These are phyloP conservation scores for Streptanthus diversifolius DNA, from an alignment of 345 rosid genomes.

Conservation along the genomic window DNA sequence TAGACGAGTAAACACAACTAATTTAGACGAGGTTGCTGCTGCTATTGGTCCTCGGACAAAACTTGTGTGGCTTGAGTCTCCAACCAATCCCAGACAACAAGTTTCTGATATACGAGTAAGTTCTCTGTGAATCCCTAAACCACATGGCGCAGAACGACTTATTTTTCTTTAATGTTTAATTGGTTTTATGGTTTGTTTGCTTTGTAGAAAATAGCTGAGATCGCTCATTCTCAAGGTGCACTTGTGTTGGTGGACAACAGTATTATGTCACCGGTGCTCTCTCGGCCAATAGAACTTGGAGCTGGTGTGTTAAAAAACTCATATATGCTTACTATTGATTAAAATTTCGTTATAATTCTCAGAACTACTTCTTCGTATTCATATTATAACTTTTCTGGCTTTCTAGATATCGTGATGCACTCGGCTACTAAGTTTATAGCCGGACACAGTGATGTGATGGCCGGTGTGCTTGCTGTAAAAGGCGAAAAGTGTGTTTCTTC, in stretches of 20 bases:
- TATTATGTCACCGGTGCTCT: slow-evolving; percentile 87
- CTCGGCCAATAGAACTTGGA: slow-evolving; percentile 88
- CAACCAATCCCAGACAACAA: slow-evolving; percentile 83
- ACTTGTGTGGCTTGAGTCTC: slow-evolving; percentile 94
- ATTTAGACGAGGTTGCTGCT: slow-evolving; percentile 69
- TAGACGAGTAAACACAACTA: slow-evolving; percentile 79
- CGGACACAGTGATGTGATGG: slow-evolving; percentile 97
- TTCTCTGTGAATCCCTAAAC: not conserved
- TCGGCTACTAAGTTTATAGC: slow-evolving; percentile 93
- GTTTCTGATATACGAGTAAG: slow-evolving; percentile 75
- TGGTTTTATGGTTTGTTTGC: not conserved
- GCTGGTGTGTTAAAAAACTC: slow-evolving; percentile 53
- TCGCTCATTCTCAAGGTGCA: slow-evolving; percentile 80
- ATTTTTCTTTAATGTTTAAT: not conserved
- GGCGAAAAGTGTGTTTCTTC: slow-evolving; percentile 65
- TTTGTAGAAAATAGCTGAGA: slow-evolving; percentile 72
- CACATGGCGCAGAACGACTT: not conserved
- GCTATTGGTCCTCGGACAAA: slow-evolving; percentile 72
- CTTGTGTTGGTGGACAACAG: slow-evolving; percentile 89
- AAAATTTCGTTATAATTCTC: not conserved
- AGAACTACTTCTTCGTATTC: slow-evolving; percentile 13
- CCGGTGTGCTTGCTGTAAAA: slow-evolving; percentile 92
- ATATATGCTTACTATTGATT: not conserved
- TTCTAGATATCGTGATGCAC: slow-evolving; percentile 92
- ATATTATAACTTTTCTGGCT: not conserved